Conservation (phyloP, 768 basidiomycete species). For the Gloeophyllum trabeum region DNA sequence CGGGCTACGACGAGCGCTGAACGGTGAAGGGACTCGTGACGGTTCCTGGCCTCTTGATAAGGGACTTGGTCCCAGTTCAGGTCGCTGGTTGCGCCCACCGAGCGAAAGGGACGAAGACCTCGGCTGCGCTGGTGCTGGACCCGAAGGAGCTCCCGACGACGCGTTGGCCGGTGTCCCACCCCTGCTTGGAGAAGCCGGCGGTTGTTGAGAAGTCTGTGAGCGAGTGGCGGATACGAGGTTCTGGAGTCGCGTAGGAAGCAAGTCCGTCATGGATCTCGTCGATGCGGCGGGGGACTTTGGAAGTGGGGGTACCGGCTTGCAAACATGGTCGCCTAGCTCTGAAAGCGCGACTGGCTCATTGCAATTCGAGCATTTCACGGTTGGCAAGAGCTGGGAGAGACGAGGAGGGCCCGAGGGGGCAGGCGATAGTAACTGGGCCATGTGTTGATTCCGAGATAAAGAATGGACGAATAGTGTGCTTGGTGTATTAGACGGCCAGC, state of each 20-base stretch:
- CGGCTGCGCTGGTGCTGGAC: too few relatives aligned
- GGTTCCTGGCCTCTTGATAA: too few relatives aligned
- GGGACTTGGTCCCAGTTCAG: too few relatives aligned
- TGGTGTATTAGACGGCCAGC: constrained; percentile 2
- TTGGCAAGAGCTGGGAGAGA: constrained; percentile 62
- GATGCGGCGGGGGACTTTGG: constrained; percentile 19
- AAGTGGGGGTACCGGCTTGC: constrained; percentile 35
- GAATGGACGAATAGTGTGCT: constrained; percentile 4
- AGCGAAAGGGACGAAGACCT: too few relatives aligned
- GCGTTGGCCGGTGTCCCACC: too few relatives aligned
- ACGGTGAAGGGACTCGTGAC: too few relatives aligned
- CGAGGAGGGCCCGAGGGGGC: constrained; percentile 9
- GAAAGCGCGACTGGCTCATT: constrained; percentile 55
- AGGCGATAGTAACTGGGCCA: constrained; percentile 17
- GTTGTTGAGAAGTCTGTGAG: constrained; percentile 3
- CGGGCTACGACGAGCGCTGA: too few relatives aligned
- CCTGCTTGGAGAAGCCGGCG: too few relatives aligned
- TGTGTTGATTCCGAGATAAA: constrained; percentile 11
- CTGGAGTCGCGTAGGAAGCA: not conserved
- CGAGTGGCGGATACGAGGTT: constrained; percentile 3
- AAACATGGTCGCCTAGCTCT: constrained; percentile 72
- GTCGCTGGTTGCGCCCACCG: too few relatives aligned
- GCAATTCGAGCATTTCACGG: constrained; percentile 82
- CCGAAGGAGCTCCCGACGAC: too few relatives aligned
- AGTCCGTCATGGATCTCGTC: not conserved